Evolutionary conservation across 805 yeast genomes (phyloP).

Genomic region (Pichia deserticola): DNA sequence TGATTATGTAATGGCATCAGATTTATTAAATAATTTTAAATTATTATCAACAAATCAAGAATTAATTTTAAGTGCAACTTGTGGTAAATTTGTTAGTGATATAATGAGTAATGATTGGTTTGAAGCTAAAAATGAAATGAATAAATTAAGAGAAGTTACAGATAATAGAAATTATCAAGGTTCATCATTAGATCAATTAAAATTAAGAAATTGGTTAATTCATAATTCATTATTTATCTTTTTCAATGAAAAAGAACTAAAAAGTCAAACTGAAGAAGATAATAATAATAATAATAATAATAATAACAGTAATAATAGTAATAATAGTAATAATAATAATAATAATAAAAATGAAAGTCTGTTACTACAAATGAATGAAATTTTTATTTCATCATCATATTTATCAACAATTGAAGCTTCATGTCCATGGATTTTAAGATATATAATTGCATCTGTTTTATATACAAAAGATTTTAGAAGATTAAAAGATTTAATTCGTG

Average conservation of each 20-base stretch:
- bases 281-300: no score
- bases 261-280: not conserved
- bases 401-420: slow-evolving; percentile 62
- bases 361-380: slow-evolving; percentile 45
- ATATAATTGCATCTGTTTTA: slow-evolving; percentile 54
- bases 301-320: no score
- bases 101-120: slow-evolving; percentile 47
- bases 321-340: not conserved
- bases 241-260: slow-evolving; percentile 24
- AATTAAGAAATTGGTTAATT: slow-evolving; percentile 59
- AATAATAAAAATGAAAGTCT: slow-evolving; percentile 15
- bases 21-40: slow-evolving; percentile 49
- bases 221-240: slow-evolving; percentile 65
- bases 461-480: slow-evolving; percentile 36
- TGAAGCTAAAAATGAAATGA: slow-evolving; percentile 45
- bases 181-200: slow-evolving; percentile 51
- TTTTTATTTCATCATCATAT: slow-evolving; percentile 52
- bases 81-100: slow-evolving; percentile 64
- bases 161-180: slow-evolving; percentile 45
- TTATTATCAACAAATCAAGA: slow-evolving; percentile 45
- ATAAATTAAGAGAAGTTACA: slow-evolving; percentile 47
- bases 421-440: slow-evolving; percentile 65
- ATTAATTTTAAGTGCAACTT: slow-evolving; percentile 47
- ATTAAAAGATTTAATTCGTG: slow-evolving; percentile 49
- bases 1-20: slow-evolving; percentile 52